Evolutionary conservation across 495 filamentous ascomycete genomes (phyloP).

Genomic region (Echria macrotheca): DNA sequence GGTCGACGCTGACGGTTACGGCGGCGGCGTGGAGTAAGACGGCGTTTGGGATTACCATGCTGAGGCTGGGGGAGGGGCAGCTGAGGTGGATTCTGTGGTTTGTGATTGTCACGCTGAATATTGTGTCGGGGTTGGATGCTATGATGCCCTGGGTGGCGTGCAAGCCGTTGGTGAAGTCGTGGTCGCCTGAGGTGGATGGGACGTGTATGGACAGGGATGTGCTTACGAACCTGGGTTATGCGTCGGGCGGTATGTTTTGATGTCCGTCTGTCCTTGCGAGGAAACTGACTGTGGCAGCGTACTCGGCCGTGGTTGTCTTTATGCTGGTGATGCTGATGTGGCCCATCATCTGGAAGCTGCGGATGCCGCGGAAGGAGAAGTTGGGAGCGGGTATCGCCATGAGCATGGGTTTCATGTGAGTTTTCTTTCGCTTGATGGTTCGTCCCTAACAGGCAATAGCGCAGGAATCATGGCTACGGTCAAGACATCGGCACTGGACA

Average conservation of each 20-base stretch:
- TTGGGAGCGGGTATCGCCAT: conserved; percentile 30
- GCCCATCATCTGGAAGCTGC: background rate
- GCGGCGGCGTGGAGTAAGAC: background rate
- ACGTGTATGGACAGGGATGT: background rate
- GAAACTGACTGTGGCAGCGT: background rate
- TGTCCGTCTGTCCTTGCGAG: background rate
- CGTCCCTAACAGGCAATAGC: conserved; percentile 8
- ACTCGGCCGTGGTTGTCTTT: conserved; percentile 1
- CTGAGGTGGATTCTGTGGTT: background rate
- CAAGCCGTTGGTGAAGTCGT: background rate
- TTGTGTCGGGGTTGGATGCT: background rate
- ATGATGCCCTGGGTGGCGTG: background rate
- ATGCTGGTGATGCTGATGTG: conserved; percentile 21
- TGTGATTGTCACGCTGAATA: background rate
- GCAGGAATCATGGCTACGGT: conserved; percentile 17
- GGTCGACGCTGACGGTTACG: background rate
- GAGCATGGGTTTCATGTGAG: conserved; percentile 31
- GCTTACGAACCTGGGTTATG: background rate
- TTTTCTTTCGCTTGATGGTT: background rate
- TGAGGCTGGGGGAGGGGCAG: background rate
- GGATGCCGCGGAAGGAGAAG: background rate
- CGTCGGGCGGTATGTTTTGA: background rate
- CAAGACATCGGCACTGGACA: conserved; percentile 7
- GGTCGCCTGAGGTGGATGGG: background rate
- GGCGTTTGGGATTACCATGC: background rate